Evolutionary conservation across 2,329 filamentous ascomycete genomes (phyloP), one percentile per base, ranked within the genome.

Genomic region (Colletotrichum sp.): DNA sequence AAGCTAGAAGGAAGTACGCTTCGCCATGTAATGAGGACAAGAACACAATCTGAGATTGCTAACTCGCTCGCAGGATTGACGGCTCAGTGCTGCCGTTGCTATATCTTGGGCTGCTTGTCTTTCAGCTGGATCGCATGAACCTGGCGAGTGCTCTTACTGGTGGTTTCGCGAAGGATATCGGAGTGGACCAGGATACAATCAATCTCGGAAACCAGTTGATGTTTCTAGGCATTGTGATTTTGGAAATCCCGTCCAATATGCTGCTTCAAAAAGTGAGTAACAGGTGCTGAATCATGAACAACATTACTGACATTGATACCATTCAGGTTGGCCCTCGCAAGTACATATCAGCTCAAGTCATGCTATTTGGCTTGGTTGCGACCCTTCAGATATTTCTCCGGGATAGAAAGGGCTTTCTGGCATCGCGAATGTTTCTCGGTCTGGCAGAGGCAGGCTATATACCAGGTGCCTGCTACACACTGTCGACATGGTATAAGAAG

Each of bases 201-300:
- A 91, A 90, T 68, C 79, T 90, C 0, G 89, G 89, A 0, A 90
- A 90, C 67, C 88, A 90, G 74, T 79, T 90, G 8, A 88, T 90
- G 87, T 90, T 88, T 69, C 81, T 89, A 12, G 87, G 87, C 0
- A 88, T 88, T 15, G 87, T 90, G 4, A 77, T 89, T 3, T 79
- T 89, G 0, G 88, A 90, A 73, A 90, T 90, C 2, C 89, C 89
- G 0, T 89, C 86, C 1, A 90, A 90, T 77, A 85, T 90, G 78
- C 80, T 86, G 1, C 79, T 89, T 2, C 82, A 85, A 57, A 79
- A 77, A 63, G 82, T 82, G 55, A 52, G 75, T 15, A n/a, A 30
- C 16, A 5, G 0, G 5, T 60, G 18, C 28, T 32, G 3, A 26
- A 5, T 5, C 5, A 26, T 16, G 10, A 0, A 9, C 1, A 34